phyloP scores from a whole-genome alignment of 208 protist species.

The Histomonas meleagridis region DNA sequence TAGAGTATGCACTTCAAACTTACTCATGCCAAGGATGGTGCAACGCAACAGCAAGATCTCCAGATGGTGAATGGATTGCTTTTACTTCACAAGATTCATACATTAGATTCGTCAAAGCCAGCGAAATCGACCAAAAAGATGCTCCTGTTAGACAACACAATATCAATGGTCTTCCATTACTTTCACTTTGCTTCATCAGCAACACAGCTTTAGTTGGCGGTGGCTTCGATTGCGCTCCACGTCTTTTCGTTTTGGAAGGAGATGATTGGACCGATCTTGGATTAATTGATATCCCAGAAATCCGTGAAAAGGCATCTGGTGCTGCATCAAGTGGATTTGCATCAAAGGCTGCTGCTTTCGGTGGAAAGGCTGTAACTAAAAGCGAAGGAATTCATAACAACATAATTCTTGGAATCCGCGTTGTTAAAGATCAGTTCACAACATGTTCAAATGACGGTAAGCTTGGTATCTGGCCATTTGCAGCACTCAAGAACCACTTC shows the following conservation, averaged over 20 bases:
- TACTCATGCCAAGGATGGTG: constrained; percentile 58
- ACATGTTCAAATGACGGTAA: constrained; percentile 10
- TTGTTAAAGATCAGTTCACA: neutral
- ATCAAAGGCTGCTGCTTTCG: neutral
- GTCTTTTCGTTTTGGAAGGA: constrained; percentile 42
- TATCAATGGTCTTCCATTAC: constrained; percentile 39
- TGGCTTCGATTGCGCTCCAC: constrained; percentile 43
- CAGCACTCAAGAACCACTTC: neutral
- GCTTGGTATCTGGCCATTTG: constrained; percentile 3
- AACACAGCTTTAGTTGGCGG: constrained; percentile 42
- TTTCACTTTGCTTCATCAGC: constrained; percentile 44
- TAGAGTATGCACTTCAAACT: neutral
- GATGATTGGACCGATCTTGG: neutral
- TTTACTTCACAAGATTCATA: constrained; percentile 45
- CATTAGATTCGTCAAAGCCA: constrained; percentile 35
- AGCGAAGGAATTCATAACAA: neutral
- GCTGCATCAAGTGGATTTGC: neutral
- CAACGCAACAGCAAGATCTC: constrained; percentile 58
- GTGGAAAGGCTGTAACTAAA: neutral
- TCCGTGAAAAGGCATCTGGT: neutral
- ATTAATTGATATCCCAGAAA: neutral
- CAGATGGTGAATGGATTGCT: constrained; percentile 58
- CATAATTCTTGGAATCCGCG: neutral
- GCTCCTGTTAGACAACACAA: constrained; percentile 10
- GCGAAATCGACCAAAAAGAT: neutral